phyloP scores from a whole-genome alignment of 75 land plant species.

The Pinus tabuliformis region DNA sequence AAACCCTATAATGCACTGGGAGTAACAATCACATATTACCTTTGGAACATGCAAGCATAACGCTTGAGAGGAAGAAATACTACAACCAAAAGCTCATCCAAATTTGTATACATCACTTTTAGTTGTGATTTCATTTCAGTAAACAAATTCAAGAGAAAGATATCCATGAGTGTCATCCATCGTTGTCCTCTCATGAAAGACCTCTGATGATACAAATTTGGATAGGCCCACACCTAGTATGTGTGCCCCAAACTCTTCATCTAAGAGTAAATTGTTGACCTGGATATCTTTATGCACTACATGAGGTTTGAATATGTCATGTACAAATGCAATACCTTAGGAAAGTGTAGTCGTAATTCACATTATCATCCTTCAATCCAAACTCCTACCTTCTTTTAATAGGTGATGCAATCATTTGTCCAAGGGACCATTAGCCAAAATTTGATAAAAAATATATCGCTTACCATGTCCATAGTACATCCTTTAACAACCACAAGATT shows the following conservation, averaged over 20 bases:
- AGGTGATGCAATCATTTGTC: conserved; percentile 84
- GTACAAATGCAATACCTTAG: conserved; percentile 92
- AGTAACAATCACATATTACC: too few species aligned
- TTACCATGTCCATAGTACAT: conserved; percentile 86
- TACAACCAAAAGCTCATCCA: too few species aligned
- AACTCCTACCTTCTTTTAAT: conserved; percentile 61
- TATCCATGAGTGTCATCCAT: conserved; percentile 51
- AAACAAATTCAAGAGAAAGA: too few species aligned
- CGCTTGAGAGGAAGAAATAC: too few species aligned
- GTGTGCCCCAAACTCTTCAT: conserved; percentile 86
- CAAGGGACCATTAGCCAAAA: conserved; percentile 80
- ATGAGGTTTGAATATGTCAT: conserved; percentile 93
- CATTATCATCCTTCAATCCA: conserved; percentile 89
- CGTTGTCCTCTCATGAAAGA: conserved; percentile 64
- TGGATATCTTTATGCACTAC: conserved; percentile 88
- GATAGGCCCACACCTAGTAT: conserved; percentile 88
- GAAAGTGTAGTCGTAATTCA: conserved; percentile 84
- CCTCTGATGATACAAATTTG: conserved; percentile 78
- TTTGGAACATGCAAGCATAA: too few species aligned
- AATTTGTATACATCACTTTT: too few species aligned
- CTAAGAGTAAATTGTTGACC: conserved; percentile 84
- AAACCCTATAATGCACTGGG: too few species aligned
- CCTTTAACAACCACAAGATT: conserved; percentile 83
- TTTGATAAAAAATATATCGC: conserved; percentile 85
- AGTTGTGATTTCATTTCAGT: too few species aligned